Conservation (phyloP, 129 eudicot genomes). For the Kitagawia praeruptora region DNA sequence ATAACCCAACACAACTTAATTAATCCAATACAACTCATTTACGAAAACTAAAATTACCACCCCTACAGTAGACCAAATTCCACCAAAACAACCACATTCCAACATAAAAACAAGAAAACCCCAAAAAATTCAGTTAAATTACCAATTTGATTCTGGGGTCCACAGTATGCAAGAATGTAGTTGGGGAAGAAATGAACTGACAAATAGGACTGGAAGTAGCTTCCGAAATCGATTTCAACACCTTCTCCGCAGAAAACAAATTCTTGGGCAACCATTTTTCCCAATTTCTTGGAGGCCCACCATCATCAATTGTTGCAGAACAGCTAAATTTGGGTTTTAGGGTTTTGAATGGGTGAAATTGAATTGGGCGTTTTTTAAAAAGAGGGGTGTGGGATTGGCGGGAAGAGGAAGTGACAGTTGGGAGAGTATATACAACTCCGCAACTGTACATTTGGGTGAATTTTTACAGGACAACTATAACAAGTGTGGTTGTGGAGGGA, state of each 20-base stretch:
- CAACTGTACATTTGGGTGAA: conserved; percentile 36
- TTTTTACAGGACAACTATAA: neutral
- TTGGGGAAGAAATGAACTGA: conserved; percentile 83
- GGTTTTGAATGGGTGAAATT: conserved; percentile 12
- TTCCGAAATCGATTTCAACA: conserved; percentile 66
- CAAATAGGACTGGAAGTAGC: conserved; percentile 93
- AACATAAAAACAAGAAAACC: neutral
- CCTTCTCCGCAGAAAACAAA: conserved; percentile 62
- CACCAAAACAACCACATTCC: conserved; percentile 1
- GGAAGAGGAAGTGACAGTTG: conserved; percentile 16
- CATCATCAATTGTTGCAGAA: conserved; percentile 20
- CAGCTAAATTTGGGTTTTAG: conserved; percentile 35
- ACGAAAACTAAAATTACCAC: no score
- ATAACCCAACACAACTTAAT: neutral
- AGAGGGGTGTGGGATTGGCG: conserved; percentile 18
- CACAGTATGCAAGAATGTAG: conserved; percentile 85
- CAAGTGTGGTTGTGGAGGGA: neutral
- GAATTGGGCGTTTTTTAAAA: conserved; percentile 24
- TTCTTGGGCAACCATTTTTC: conserved; percentile 48
- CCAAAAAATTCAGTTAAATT: neutral
- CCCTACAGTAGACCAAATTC: neutral
- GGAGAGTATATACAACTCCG: conserved; percentile 26
- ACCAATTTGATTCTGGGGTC: conserved; percentile 92
- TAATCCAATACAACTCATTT: no score
- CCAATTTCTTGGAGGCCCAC: conserved; percentile 34